These are phyloP conservation scores for Fusarium subglutinans DNA, from an alignment of 2,329 filamentous ascomycete genomes.

Conservation along the genomic window DNA sequence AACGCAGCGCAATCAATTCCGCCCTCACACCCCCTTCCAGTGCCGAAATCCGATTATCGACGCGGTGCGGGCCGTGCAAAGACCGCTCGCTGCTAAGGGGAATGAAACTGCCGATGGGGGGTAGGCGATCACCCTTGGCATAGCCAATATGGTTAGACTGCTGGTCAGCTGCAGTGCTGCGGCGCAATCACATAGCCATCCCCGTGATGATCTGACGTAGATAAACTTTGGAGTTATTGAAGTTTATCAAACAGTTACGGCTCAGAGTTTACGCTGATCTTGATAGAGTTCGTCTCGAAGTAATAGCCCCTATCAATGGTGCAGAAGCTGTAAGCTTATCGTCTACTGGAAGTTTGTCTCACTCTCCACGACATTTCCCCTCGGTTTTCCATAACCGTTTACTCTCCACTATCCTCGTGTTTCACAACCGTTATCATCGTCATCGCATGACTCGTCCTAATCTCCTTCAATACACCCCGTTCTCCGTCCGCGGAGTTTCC, in stretches of 20 bases:
- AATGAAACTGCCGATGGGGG: background rate
- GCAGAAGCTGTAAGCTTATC: background rate
- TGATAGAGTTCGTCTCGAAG: background rate
- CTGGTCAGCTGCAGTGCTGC: background rate
- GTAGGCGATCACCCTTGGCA: background rate
- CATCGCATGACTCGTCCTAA: background rate
- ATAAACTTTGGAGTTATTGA: background rate
- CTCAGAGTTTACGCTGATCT: accelerated
- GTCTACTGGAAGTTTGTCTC: background rate
- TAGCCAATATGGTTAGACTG: background rate
- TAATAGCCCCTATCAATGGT: accelerated
- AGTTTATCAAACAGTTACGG: background rate
- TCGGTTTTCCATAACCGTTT: accelerated
- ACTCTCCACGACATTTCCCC: accelerated
- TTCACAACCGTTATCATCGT: background rate
- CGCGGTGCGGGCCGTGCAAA: background rate
- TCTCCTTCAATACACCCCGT: accelerated
- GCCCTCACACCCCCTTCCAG: background rate
- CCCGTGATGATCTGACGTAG: background rate
- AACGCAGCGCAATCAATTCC: background rate
- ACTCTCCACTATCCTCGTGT: background rate
- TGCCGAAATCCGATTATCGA: background rate
- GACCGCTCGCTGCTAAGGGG: no score
- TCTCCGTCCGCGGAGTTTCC: background rate
- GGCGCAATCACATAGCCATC: accelerated